Evolutionary conservation across 2,329 filamentous ascomycete genomes (phyloP), one percentile per base, ranked within the genome.

Genomic region (Colletotrichum chlorophyti): DNA sequence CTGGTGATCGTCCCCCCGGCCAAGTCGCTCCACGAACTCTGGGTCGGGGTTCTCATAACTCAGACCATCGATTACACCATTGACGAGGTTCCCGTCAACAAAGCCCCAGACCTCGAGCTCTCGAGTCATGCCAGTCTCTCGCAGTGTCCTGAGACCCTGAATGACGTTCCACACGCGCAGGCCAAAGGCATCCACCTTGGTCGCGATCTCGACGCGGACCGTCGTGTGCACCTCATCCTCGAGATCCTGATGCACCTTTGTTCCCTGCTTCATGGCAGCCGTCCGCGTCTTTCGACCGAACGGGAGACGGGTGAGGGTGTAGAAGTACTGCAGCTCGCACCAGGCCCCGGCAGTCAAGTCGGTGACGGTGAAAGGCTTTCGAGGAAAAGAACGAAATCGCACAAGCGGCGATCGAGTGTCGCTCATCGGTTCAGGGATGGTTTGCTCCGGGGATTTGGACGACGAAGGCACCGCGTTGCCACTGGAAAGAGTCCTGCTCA

Each of bases 261-360:
- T 88, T 0, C 95, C 95, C 50, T 86, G 83, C 69, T 87, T 89
- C 95, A 99, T 99, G 0, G 91, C 92, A 2, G 83, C 74, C 1
- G 93, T 98, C 29, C 81, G 81, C 51, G 84, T 89, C 70, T 90
- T 93, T 55, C 84, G 85, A 1, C 94, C 95, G 68, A 89, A 78
- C 0, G 82, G 83, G 4, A 85, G 85, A 52, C 85, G 87, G 3
- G 88, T 91, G 52, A 99, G 81, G 0, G 87, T 91, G 74, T 96
- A 97, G 80, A 87, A 93, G 68, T 97, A 96, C 71, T 98, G 93
- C 58, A 98, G 73, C 73, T 99, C 94, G 72, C 95, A 99, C 95
- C 95, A 99, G 7, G 93, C 89, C 2, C 93, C 93, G 1, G 91
- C 90, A 0, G 93, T 86, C 21, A 98, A 76, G 72, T 99, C 95